Base-by-base conservation (phyloP, 106 monocot species). In the Allium cepa region DNA sequence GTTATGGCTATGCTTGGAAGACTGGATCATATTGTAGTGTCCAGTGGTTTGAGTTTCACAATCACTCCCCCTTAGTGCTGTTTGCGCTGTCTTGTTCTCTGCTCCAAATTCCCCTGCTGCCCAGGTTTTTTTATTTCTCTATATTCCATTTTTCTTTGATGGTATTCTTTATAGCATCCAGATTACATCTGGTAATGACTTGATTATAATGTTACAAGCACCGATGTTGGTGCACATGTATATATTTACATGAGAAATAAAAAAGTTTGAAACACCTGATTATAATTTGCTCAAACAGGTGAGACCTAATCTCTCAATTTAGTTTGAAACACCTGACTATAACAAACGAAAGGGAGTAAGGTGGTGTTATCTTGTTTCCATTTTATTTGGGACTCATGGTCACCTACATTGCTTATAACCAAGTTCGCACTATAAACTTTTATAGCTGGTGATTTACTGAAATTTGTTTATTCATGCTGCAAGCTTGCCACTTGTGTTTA, bases 61-160 rank as follows among this genome's bases (percentile, higher is more conserved):
- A 82, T 94, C 55, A 90, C 94, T 0, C 94, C 94, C 10, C 72
- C n/a, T 90, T 4, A 87, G 94, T 17, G 94, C 94, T 48, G 94
- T 94, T 5, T 84, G 87, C 45, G 84, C 87, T 0, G 87, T 94
- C 47, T 66, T 94, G 62, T 88, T 94, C 56, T 27, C 80, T 4
- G 53, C 87, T 8, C 94, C 94, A 8, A 74, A 68, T 26, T 75
- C 94, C 18, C 90, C 94, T 57, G 84, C 84, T 56, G 94, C 94
- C 0, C 68, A 82, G 82, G 94, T 94, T 94, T 59, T 46, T 8
- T 14, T 46, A 10, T 17, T 46, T 10, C 15, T 7, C 9, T 12
- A 26, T 27, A n/a, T n/a, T 36, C 36, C n/a, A n/a, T n/a, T n/a
- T 36, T 4, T 36, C 36, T 36, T 28, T 26, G 22, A 10, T 61